Base-by-base conservation (phyloP, 148 eudicot species). In the Camellia sinensis region DNA sequence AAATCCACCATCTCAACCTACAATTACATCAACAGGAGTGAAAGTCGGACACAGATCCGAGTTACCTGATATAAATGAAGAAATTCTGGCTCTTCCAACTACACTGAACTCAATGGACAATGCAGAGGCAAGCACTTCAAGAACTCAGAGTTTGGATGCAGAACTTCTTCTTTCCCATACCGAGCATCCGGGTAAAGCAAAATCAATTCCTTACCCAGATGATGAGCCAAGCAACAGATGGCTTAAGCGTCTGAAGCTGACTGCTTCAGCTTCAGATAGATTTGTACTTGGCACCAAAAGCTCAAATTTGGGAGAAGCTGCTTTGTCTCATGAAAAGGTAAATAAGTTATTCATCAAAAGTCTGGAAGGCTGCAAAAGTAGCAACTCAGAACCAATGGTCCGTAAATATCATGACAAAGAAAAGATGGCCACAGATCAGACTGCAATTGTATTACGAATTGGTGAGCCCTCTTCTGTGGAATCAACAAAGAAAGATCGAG, bases 121-220 rank as follows among this genome's bases (percentile, higher is more conserved):
- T 41, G 82, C 74, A 12, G 87, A 88, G 68, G 88, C 91, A n/a
- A 84, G 86, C 79, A 78, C 91, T 57, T 91, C 98, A 29, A 90
- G 83, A 80, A 95, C 97, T 67, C 92, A 85, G 83, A 93, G 98
- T 83, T 82, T 96, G 72, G 93, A 93, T 77, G 84, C 88, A 74
- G 91, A 91, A 37, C 84, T 80, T 45, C 90, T 90, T 56, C 79
- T 85, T 76, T 77, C 87, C 5, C 74, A 82, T 80, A 73, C 83
- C 18, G 89, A 87, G 67, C 84, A 81, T 6, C 78, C 86, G 53
- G 83, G 79, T 19, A 78, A 61, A 52, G 52, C 79, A 6, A 81
- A 80, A 13, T 48, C 81, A 22, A 80, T 65, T 79, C 73, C 9
- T 67, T 43, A 54, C 56, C 79, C 65, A 53, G 79, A 72, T 43